phyloP scores from a whole-genome alignment of 2,329 filamentous ascomycete genomes.

The Arthrinium phaeospermum region DNA sequence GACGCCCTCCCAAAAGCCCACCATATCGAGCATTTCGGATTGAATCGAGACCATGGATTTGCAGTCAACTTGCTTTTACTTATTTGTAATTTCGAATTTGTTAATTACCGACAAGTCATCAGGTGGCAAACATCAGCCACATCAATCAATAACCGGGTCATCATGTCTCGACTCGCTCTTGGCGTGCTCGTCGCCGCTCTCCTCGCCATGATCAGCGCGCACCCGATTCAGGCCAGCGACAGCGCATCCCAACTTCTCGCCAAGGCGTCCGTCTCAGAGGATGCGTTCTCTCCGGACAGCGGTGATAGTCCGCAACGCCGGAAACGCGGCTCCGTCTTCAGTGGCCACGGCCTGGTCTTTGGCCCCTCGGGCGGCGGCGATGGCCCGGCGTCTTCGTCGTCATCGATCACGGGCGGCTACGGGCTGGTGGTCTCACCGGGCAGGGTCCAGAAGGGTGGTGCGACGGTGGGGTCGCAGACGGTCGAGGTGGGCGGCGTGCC shows the following conservation, averaged over 20 bases:
- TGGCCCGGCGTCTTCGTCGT: background rate
- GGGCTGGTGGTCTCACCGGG: slow-evolving; percentile 10
- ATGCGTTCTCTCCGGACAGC: background rate
- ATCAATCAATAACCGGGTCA: background rate
- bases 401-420: background rate
- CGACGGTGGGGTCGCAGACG: background rate
- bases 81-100: background rate
- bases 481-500: background rate
- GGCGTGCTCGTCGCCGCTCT: background rate
- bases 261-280: background rate
- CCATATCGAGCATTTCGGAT: background rate
- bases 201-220: background rate
- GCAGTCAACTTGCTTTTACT: background rate
- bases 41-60: background rate
- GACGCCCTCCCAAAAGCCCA: background rate
- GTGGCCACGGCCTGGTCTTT: slow-evolving; percentile 11
- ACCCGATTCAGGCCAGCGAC: background rate
- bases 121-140: background rate
- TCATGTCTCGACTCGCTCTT: slow-evolving; percentile 6
- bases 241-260: background rate
- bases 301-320: background rate
- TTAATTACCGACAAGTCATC: background rate
- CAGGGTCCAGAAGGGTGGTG: background rate
- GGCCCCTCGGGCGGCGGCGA: background rate
- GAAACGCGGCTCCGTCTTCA: slow-evolving; percentile 13